Base-by-base conservation (phyloP, 805 yeast species). In the Cyberlindnera maclurae region DNA sequence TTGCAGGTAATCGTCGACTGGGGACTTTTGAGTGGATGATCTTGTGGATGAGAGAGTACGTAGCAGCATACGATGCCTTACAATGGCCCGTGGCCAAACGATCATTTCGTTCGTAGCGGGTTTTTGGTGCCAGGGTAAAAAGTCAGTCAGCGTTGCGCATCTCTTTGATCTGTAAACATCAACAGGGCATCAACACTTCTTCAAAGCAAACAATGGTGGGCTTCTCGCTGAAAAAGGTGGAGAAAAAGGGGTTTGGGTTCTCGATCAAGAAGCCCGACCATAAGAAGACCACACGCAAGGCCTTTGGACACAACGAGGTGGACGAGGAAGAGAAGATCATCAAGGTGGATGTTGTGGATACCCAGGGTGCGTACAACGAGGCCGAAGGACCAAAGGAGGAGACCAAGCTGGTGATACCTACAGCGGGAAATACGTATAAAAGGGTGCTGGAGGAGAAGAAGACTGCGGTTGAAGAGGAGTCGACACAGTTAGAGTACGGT, bases 211-310 rank as follows among this genome's bases (percentile, higher is more conserved):
- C 12, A 15, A 62, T 62, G 68, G 64, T 59, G 40, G 62, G 63
- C 22, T 65, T 67, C 49, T 61, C 70, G 0, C 39, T 66, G 35
- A 65, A 65, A 50, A 59, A 58, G 36, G 52, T 54, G 12, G 34
- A 27, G 13, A 33, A 29, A 33, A 20, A 32, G 13, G 42, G 53
- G 22, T 39, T 59, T 13, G 65, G 62, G 9, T 63, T 65, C 34
- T 55, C 65, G 0, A 29, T 64, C 34, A 62, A 57, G 46, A 52
- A 52, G 28, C 41, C 40, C 32, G 30, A 33, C 17, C 26, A 12
- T 10, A 16, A 15, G 4, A 28, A 12, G 34, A 26, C n/a, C 41
- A 34, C 31, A 33, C 37, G 13, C 26, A 44, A 38, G n/a, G 33
- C 51, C 6, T 54, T 54, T 41, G 48, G 50, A 2, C 20, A 38